Base-by-base conservation (phyloP, 176 grass and related monocot genomes). In the Pontederia paniculata region DNA sequence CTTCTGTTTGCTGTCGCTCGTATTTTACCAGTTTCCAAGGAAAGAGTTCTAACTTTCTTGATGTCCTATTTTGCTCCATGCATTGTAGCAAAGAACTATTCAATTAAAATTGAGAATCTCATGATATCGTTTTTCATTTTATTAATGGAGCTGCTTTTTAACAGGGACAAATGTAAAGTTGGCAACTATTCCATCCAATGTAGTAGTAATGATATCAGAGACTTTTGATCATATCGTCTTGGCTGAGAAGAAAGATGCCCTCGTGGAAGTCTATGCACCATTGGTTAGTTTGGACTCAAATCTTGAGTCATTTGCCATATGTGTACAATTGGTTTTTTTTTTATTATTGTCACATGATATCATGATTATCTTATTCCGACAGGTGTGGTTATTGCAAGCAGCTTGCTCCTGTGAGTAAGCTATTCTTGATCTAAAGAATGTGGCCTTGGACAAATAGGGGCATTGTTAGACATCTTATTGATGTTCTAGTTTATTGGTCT, bases 241-340 rank as follows among this genome's bases (percentile, higher is more conserved):
- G 72, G 93, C 90, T 77, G 77, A 80, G 74, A 84, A 80, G 23
- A 97, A 91, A 76, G 86, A 97, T 84, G 93, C 90, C 14, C 86
- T 97, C 74, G 93, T 97, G 54, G 93, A 97, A 72, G 90, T 97
- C 63, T 97, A 97, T 80, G 93, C 93, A 53, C 93, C 93, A 62
- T 97, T n/a, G 93, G 93, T 91, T 84, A 47, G 83, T 74, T 76
- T 12, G 74, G 3, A 10, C 56, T 28, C 72, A 41, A 45, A 23
- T 0, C 53, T 13, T n/a, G 5, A 13, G 17, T 47, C 43, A 10
- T 63, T 60, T 44, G 6, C 10, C 4, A 23, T 3, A 3, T 21
- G 7, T 1, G 43, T 46, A 19, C 46, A 47, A 22, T 14, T 47
- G 1, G 5, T 8, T 1, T 62, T 62, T 20, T 13, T 42, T 54